Percentiles rank a stretch among this genome's conserved stretches.
phyloP scores from a whole-genome alignment of 306 rosid genomes.

The Pyrus bretschneideri region DNA sequence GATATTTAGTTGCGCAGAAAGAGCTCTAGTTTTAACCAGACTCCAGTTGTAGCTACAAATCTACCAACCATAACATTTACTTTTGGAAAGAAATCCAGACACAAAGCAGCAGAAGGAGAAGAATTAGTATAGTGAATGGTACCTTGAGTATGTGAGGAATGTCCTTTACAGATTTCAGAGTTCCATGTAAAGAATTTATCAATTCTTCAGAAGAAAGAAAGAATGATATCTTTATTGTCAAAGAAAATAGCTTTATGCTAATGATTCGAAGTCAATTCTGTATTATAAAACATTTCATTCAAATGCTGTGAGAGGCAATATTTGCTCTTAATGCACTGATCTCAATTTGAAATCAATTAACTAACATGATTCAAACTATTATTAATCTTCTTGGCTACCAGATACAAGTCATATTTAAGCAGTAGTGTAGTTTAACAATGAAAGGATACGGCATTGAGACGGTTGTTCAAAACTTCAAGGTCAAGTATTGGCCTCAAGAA shows the following conservation, averaged over 20 bases:
- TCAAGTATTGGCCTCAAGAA: conserved; percentile 93
- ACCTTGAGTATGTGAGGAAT: conserved; percentile 85
- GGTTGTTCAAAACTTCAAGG: conserved; percentile 70
- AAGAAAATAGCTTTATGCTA: conserved; percentile 27
- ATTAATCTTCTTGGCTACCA: conserved; percentile 9
- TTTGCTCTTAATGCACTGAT: neutral
- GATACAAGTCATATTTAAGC: neutral
- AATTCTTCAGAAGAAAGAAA: conserved; percentile 75
- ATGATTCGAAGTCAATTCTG: neutral
- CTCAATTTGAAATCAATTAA: neutral
- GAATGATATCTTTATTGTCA: conserved; percentile 75
- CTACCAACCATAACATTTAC: neutral
- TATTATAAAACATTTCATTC: neutral
- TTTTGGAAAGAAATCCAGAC: conserved; percentile 6
- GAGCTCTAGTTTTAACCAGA: conserved; percentile 9
- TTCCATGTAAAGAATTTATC: conserved; percentile 59
- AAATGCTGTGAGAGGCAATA: neutral
- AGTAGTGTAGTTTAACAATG: conserved; percentile 9
- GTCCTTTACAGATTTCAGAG: conserved; percentile 87
- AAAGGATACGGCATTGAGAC: conserved; percentile 85
- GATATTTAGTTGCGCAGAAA: neutral
- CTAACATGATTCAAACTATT: neutral
- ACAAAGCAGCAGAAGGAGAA: conserved; percentile 13
- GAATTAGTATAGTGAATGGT: conserved; percentile 2
- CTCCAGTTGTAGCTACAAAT: conserved; percentile 15